phyloP scores from a whole-genome alignment of 768 basidiomycete species.

The Boletus vinaceobasis region DNA sequence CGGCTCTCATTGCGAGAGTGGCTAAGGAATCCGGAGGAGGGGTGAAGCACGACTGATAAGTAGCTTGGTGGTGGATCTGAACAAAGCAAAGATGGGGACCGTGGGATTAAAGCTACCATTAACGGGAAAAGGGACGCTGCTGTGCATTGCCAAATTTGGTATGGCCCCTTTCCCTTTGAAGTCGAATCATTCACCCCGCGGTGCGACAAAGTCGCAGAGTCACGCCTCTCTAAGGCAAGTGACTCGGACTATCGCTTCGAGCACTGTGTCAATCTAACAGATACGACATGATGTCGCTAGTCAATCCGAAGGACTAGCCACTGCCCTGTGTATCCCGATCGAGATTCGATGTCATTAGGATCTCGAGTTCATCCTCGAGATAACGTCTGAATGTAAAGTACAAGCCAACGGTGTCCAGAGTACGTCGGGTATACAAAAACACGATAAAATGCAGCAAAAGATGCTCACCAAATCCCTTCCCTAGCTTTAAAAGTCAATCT shows the following conservation, averaged over 20 bases:
- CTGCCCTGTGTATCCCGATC: neutral
- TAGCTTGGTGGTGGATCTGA: neutral
- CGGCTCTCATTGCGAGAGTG: neutral
- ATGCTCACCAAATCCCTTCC: neutral
- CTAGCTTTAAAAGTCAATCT: slow-evolving; percentile 9
- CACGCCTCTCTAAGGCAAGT: no score
- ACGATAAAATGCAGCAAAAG: no score
- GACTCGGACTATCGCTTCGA: no score
- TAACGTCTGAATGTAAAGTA: neutral
- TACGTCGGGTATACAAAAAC: neutral
- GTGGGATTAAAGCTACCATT: neutral
- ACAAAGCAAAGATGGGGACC: neutral
- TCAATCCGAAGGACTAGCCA: no score
- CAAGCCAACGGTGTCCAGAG: no score
- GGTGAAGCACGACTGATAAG: neutral
- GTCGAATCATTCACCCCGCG: no score
- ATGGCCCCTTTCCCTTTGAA: neutral
- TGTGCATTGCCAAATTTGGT: neutral
- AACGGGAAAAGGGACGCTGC: neutral
- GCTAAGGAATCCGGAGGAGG: neutral
- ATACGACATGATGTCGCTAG: no score
- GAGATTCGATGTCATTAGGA: neutral
- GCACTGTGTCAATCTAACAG: no score
- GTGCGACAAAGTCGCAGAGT: no score
- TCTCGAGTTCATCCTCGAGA: neutral